Evolutionary conservation across 257 asterid genomes (phyloP).

Genomic region (Verbena officinalis): DNA sequence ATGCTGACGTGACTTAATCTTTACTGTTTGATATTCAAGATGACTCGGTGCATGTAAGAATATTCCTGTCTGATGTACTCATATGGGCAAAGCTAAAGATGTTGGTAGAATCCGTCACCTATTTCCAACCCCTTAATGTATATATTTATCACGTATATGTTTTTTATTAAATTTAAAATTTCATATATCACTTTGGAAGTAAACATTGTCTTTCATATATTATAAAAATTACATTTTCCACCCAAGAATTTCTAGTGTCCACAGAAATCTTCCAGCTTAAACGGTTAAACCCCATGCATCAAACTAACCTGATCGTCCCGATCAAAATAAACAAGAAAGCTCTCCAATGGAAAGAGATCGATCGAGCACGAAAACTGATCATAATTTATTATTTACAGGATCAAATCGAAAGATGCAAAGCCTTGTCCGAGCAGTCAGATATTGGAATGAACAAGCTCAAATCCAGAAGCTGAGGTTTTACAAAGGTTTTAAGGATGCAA

Average conservation of each 20-base stretch:
- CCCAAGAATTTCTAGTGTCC: background rate
- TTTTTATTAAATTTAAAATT: no score
- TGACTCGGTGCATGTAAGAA: no score
- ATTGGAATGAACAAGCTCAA: slow-evolving; percentile 35
- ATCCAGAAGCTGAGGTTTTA: slow-evolving; percentile 28
- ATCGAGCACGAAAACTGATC: background rate
- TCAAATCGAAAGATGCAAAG: slow-evolving; percentile 46
- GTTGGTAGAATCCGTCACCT: no score
- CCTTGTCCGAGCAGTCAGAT: slow-evolving; percentile 44
- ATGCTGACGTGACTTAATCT: no score
- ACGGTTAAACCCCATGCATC: background rate
- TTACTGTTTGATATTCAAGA: no score
- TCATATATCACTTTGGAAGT: no score
- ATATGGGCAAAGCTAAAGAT: no score
- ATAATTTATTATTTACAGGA: slow-evolving; percentile 20
- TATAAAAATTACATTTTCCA: no score
- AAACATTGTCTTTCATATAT: no score
- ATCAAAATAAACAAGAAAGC: slow-evolving; percentile 1
- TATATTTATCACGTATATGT: no score
- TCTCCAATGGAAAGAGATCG: background rate
- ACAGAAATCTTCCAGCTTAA: background rate
- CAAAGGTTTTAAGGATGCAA: slow-evolving; percentile 26
- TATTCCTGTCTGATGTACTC: no score
- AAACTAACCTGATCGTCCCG: background rate
- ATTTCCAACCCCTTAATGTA: no score